phyloP scores from a whole-genome alignment of 495 filamentous ascomycete species.

The Aspergillus ellipticus region DNA sequence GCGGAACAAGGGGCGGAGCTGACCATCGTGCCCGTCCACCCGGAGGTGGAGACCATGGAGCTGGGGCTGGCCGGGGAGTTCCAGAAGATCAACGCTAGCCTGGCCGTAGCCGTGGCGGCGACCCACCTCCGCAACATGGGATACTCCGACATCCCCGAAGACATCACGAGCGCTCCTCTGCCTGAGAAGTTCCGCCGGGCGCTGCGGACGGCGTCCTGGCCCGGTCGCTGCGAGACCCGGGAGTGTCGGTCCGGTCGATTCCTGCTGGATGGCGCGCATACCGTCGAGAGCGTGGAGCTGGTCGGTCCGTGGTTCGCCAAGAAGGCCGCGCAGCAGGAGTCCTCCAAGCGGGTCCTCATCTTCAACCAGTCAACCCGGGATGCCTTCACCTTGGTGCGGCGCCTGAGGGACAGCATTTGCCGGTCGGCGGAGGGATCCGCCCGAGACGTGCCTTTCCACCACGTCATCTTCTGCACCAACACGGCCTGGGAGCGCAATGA shows the following conservation, averaged over 20 bases:
- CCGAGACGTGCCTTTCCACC: slow-evolving; percentile 53
- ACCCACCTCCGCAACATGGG: background rate
- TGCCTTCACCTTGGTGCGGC: slow-evolving; percentile 53
- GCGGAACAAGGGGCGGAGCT: slow-evolving; percentile 53
- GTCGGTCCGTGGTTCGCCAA: background rate
- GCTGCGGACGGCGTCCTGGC: background rate
- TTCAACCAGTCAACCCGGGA: background rate
- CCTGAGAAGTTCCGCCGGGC: background rate
- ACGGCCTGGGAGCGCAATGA: slow-evolving; percentile 49
- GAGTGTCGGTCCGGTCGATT: background rate
- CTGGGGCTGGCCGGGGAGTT: slow-evolving; percentile 66
- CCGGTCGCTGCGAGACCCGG: background rate
- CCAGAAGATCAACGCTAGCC: slow-evolving; percentile 70
- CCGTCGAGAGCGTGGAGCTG: background rate
- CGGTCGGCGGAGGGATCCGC: slow-evolving; percentile 40
- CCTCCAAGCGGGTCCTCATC: background rate
- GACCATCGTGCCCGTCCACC: slow-evolving; percentile 52
- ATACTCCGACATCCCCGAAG: slow-evolving; percentile 61
- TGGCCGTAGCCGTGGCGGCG: slow-evolving; percentile 53
- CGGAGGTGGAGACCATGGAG: slow-evolving; percentile 48
- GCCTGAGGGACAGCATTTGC: slow-evolving; percentile 60
- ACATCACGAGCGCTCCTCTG: background rate
- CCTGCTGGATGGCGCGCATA: background rate
- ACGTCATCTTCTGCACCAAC: slow-evolving; percentile 76
- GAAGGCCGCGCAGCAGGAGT: background rate